Evolutionary conservation across 2,329 filamentous ascomycete genomes (phyloP).

Genomic region (Ceratocystis albifundus): DNA sequence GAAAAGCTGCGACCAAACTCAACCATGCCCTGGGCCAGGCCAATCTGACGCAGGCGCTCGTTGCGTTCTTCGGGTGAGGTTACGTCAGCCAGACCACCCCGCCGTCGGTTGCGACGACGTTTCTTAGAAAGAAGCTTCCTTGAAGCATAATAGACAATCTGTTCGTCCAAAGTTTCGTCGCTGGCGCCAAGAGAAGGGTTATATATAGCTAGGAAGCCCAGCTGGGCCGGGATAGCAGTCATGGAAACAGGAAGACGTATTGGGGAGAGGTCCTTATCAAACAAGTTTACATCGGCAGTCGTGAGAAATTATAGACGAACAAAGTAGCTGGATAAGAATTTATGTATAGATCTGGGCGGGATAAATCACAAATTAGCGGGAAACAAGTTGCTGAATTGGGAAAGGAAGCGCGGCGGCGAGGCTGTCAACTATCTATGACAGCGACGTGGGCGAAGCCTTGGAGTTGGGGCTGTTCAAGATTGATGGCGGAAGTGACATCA

Average conservation of each 20-base stretch:
- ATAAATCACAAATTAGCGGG: neutral
- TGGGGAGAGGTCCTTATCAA: neutral
- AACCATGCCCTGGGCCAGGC: conserved; percentile 91
- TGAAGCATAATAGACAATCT: conserved; percentile 90
- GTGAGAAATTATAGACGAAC: no score
- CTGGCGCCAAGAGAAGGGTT: conserved; percentile 65
- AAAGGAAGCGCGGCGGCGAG: neutral
- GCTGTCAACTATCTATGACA: neutral
- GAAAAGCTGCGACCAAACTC: conserved; percentile 86
- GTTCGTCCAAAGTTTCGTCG: conserved; percentile 53
- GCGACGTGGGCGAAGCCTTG: conserved; percentile 7
- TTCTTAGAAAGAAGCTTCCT: conserved; percentile 35
- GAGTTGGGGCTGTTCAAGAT: neutral
- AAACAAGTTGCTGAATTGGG: neutral
- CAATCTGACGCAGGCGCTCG: conserved; percentile 81
- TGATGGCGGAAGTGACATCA: conserved; percentile 16
- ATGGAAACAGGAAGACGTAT: conserved; percentile 51
- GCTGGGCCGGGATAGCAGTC: conserved; percentile 27
- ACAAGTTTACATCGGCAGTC: no score
- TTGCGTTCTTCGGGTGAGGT: conserved; percentile 58
- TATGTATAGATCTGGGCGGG: no score
- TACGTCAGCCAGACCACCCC: conserved; percentile 24
- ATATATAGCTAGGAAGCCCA: conserved; percentile 89
- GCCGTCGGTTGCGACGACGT: conserved; percentile 31
- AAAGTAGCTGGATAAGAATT: no score